Conservation (phyloP, 306 rosid species). For the Sphenostylis stenocarpa region DNA sequence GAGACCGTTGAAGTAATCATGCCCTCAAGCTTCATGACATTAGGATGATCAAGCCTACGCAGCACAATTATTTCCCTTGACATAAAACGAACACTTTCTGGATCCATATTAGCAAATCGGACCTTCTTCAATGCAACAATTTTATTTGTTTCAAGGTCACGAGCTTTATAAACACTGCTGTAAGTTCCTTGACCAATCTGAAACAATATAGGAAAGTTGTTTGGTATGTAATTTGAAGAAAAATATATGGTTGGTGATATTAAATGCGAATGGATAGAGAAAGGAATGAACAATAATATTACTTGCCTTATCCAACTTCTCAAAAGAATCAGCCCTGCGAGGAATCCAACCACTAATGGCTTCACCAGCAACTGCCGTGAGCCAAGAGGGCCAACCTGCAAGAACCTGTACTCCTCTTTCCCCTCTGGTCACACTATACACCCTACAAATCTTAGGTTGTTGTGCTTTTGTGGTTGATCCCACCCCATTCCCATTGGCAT, state of each 20-base stretch:
- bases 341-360: conserved; percentile 89
- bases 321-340: conserved; percentile 74
- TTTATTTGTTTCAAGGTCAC: conserved; percentile 74
- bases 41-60: conserved; percentile 87
- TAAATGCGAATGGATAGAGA: not conserved
- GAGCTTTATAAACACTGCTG: conserved; percentile 83
- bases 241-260: not conserved
- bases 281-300: not conserved
- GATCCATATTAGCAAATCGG: conserved; percentile 80
- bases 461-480: not conserved
- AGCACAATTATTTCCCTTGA: conserved; percentile 71
- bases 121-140: conserved; percentile 87
- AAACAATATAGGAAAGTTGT: not conserved
- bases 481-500: not conserved
- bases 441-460: conserved; percentile 25
- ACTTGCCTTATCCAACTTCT: conserved; percentile 75
- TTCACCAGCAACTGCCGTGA: conserved; percentile 78
- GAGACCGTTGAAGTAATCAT: conserved; percentile 79
- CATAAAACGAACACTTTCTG: conserved; percentile 90
- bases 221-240: not conserved
- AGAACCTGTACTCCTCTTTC: conserved; percentile 69
- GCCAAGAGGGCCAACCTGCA: conserved; percentile 96
- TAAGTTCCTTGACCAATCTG: conserved; percentile 97
- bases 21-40: conserved; percentile 91
- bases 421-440: conserved; percentile 46